Percentiles rank a stretch among this genome's conserved stretches.
These are phyloP conservation scores for Ceratorhiza oryzae-sativae DNA, from an alignment of 1,284 basidiomycete genomes.

Conservation along the genomic window DNA sequence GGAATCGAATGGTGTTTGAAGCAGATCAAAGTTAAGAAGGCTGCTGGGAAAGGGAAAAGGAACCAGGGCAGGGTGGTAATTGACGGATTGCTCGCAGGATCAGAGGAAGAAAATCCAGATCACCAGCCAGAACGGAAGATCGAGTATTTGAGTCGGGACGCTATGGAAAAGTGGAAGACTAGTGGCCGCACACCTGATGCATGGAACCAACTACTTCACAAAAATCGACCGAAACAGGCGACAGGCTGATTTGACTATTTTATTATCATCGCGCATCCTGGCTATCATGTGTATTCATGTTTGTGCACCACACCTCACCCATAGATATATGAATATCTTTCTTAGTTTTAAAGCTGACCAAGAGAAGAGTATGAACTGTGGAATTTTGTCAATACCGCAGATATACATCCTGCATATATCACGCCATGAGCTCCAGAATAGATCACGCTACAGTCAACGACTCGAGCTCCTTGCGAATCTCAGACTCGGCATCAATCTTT, in stretches of 20 bases:
- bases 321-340: slow-evolving; percentile 3
- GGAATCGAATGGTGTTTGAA: slow-evolving; percentile 72
- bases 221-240: background rate
- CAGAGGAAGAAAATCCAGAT: background rate
- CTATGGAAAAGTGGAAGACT: slow-evolving; percentile 3
- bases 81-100: background rate
- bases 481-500: slow-evolving; percentile 90
- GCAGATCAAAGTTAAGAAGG: slow-evolving; percentile 24
- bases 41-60: background rate
- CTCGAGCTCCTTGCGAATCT: slow-evolving; percentile 81
- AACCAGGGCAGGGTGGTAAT: background rate
- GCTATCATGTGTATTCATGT: background rate
- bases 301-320: slow-evolving; percentile 29
- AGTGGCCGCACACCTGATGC: background rate
- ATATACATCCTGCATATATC: background rate
- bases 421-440: background rate
- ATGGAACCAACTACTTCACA: slow-evolving; percentile 5
- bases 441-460: slow-evolving; percentile 48
- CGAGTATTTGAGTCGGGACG: slow-evolving; percentile 18
- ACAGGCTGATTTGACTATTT: background rate
- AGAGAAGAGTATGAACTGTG: background rate
- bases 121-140: background rate
- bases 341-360: background rate
- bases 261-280: background rate
- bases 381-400: slow-evolving; percentile 8